These are phyloP conservation scores for Prillingera fragicola DNA, from an alignment of 1,284 basidiomycete species.

Conservation along the genomic window DNA sequence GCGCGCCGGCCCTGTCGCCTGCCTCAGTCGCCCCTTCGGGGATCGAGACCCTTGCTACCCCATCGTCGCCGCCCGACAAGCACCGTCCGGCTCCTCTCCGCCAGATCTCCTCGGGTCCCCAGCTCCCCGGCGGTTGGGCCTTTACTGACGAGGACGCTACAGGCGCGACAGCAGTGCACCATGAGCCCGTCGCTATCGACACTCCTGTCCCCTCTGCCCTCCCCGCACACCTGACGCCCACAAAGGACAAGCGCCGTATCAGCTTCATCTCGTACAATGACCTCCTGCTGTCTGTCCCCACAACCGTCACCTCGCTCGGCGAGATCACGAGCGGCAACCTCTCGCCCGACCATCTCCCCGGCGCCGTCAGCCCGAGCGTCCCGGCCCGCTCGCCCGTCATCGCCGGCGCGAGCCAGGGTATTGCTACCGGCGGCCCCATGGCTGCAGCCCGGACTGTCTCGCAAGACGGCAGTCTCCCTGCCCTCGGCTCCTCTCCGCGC, in stretches of 20 bases:
- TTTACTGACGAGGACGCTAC: slow-evolving; percentile 16
- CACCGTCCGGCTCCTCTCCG: slow-evolving; percentile 30
- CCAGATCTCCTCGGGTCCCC: slow-evolving; percentile 35
- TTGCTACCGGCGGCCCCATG: background rate
- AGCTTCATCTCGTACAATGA: slow-evolving; percentile 82
- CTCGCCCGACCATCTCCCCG: slow-evolving; percentile 46
- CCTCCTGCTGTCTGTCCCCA: slow-evolving; percentile 67
- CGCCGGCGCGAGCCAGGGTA: slow-evolving; percentile 3
- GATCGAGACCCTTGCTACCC: background rate
- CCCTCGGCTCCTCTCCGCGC: no score
- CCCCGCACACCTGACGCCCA: slow-evolving; percentile 55
- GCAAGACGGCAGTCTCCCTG: no score
- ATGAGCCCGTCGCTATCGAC: background rate
- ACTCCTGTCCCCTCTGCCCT: slow-evolving; percentile 31
- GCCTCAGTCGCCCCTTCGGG: background rate
- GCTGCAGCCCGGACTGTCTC: no score
- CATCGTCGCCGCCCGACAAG: slow-evolving; percentile 1
- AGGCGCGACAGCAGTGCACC: slow-evolving; percentile 4
- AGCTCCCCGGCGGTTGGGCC: slow-evolving; percentile 42
- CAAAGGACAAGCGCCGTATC: slow-evolving; percentile 54
- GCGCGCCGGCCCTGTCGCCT: background rate
- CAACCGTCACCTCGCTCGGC: slow-evolving; percentile 62
- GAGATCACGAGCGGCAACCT: slow-evolving; percentile 58
- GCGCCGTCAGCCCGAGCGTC: slow-evolving; percentile 38
- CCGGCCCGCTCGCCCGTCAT: slow-evolving; percentile 50